These are phyloP conservation scores for Batrachochytrium dendrobatidis DNA, from an alignment of 371 early-diverging fungal genomes.

Conservation along the genomic window DNA sequence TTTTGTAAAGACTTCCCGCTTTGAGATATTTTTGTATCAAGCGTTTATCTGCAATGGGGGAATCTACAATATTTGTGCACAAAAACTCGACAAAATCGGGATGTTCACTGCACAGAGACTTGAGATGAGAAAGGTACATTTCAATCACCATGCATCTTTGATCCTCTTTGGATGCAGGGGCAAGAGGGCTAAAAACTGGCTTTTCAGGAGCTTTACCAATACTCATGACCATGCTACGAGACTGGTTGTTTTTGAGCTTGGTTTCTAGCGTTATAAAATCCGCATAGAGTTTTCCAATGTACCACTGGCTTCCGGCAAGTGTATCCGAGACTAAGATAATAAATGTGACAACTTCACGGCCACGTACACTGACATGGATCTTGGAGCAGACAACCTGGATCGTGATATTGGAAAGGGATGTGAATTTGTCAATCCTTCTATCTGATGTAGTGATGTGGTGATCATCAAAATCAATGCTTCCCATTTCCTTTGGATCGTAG, in stretches of 20 bases:
- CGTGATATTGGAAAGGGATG: slow-evolving; percentile 27
- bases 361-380: slow-evolving; percentile 59
- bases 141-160: slow-evolving; percentile 57
- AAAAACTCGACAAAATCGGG: slow-evolving; percentile 69
- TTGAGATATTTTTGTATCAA: slow-evolving; percentile 38
- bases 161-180: slow-evolving; percentile 27
- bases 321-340: slow-evolving; percentile 12
- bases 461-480: neutral
- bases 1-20: slow-evolving; percentile 76
- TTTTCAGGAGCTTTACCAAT: slow-evolving; percentile 73
- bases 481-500: neutral
- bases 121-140: slow-evolving; percentile 62
- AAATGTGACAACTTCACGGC: slow-evolving; percentile 57
- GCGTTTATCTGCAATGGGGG: slow-evolving; percentile 5
- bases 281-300: slow-evolving; percentile 69
- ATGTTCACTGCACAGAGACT: slow-evolving; percentile 43
- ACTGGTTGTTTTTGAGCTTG: slow-evolving; percentile 49
- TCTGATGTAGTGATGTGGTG: neutral
- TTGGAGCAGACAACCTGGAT: slow-evolving; percentile 57
- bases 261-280: slow-evolving; percentile 70
- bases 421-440: neutral
- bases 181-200: slow-evolving; percentile 45
- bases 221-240: slow-evolving; percentile 37
- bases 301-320: slow-evolving; percentile 50
- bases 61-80: slow-evolving; percentile 55